Evolutionary conservation across 306 rosid species (phyloP).

Genomic region (Vigna radiata): DNA sequence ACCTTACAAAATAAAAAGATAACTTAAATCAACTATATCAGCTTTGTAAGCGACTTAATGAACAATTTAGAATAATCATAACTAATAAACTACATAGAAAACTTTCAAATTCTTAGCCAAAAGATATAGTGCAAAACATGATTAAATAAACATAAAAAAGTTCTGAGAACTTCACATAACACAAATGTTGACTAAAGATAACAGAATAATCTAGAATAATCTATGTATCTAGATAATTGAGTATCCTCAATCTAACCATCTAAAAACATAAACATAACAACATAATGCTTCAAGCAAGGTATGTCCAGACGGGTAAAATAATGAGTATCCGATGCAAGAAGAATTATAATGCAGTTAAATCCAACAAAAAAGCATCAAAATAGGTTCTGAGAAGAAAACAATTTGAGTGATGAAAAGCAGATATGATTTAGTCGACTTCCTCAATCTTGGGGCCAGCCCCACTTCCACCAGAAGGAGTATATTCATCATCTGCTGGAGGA

Average conservation of each 20-base stretch:
- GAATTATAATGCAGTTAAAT: background rate
- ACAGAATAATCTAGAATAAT: background rate
- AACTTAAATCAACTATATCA: no score
- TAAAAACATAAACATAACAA: background rate
- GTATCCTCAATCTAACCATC: background rate
- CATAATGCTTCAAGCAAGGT: background rate
- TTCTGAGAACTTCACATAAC: no score
- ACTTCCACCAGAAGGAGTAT: constrained; percentile 27
- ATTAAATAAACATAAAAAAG: no score
- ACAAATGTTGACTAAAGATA: no score
- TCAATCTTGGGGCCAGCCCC: constrained; percentile 28
- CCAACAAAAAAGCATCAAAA: background rate
- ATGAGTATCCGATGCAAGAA: background rate
- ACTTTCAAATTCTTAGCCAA: no score
- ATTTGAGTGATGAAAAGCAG: background rate
- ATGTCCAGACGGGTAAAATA: background rate
- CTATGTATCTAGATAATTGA: background rate
- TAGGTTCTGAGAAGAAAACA: background rate
- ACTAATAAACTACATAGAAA: no score
- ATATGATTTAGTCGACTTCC: constrained; percentile 6
- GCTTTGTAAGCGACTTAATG: no score
- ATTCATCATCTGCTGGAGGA: background rate
- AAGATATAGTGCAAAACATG: no score
- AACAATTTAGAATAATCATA: no score
- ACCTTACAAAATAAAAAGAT: no score